A percentile compares a stretch with the other conserved stretches of the same genome.
phyloP scores from a whole-genome alignment of 768 basidiomycete genomes.

The Agaricus sinodeliciosus region DNA sequence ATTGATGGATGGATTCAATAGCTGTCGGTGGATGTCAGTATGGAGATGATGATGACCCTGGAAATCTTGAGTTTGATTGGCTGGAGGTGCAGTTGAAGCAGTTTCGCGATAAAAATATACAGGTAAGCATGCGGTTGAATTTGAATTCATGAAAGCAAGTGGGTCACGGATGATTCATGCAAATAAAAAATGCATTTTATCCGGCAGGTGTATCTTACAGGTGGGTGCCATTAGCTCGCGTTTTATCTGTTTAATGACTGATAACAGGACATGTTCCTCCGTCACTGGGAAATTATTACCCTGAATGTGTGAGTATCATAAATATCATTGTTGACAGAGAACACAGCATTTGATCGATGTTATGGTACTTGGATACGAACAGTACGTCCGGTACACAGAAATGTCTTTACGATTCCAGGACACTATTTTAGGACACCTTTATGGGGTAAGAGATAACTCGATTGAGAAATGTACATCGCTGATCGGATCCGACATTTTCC shows the following conservation, averaged over 20 bases:
- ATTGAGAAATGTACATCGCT: neutral
- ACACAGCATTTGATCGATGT: constrained; percentile 5
- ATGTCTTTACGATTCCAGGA: constrained; percentile 81
- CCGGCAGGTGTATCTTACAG: constrained; percentile 22
- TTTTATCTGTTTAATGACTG: constrained; percentile 15
- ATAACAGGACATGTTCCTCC: constrained; percentile 79
- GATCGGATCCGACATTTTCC: constrained; percentile 12
- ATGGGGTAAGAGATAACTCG: constrained; percentile 43
- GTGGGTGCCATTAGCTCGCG: constrained; percentile 29
- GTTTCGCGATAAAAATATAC: constrained; percentile 66
- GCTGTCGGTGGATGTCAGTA: constrained; percentile 73
- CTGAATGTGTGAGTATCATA: constrained; percentile 66
- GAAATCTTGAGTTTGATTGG: constrained; percentile 86
- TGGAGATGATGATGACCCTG: constrained; percentile 66
- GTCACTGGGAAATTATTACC: constrained; percentile 71
- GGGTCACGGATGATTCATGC: neutral
- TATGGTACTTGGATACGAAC: constrained; percentile 2
- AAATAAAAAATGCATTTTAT: neutral
- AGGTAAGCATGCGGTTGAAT: constrained; percentile 37
- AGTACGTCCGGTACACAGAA: constrained; percentile 67
- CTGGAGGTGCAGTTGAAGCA: constrained; percentile 73
- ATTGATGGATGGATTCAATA: constrained; percentile 21
- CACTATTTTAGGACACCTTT: constrained; percentile 82
- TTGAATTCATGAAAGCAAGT: constrained; percentile 10
- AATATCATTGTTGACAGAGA: neutral